A percentile compares a stretch with the other conserved stretches of the same genome.
Evolutionary conservation across 371 early-diverging fungal species (phyloP).

Genomic region (Circinella minor): DNA sequence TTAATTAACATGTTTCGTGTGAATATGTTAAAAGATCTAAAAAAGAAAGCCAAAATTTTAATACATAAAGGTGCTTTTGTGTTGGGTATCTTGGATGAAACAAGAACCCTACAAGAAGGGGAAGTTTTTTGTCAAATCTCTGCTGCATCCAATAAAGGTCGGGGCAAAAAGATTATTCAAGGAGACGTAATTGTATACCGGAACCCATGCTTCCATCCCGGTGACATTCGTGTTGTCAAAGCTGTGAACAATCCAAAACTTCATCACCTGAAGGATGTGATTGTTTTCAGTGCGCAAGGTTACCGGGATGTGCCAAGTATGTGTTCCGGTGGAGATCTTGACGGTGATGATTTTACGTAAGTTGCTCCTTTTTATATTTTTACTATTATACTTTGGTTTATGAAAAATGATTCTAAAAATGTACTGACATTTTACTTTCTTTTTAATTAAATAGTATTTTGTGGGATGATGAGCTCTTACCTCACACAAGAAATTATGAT

Average conservation of each 20-base stretch:
- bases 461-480: conserved; percentile 75
- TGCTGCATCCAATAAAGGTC: conserved; percentile 19
- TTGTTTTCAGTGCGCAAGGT: conserved; percentile 84
- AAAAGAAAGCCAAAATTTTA: conserved; percentile 71
- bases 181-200: conserved; percentile 65
- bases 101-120: conserved; percentile 60
- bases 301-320: conserved; percentile 74
- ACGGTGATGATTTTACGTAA: conserved; percentile 80
- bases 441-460: conserved; percentile 42
- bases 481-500: conserved; percentile 31
- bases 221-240: conserved; percentile 75
- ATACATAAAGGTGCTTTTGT: conserved; percentile 71
- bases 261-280: conserved; percentile 66
- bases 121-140: conserved; percentile 73
- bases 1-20: conserved; percentile 60
- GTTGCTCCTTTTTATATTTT: neutral
- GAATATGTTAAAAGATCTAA: conserved; percentile 63
- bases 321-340: conserved; percentile 87
- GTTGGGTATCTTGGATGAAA: conserved; percentile 85
- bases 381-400: too few relatives aligned
- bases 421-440: too few relatives aligned
- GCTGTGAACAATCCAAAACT: conserved; percentile 69
- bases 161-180: conserved; percentile 38
- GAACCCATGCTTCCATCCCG: conserved; percentile 85
- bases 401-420: too few relatives aligned